Percentiles rank a stretch among this genome's conserved stretches.
Conservation (phyloP, 2,329 filamentous ascomycete genomes). For the Corniculantispora saksenae region DNA sequence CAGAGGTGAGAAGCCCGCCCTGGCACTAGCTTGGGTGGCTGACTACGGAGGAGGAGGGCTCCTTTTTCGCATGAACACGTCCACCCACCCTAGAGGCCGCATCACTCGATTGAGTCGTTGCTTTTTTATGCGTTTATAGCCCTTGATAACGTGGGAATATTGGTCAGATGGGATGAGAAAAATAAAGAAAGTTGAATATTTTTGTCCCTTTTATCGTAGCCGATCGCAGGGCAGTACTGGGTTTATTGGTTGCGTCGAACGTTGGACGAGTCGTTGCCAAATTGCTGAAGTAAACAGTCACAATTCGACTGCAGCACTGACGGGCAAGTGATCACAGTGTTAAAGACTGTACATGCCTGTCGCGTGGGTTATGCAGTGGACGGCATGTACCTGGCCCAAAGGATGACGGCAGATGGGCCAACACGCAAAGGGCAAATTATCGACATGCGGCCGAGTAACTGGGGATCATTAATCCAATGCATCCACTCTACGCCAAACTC, state of each 20-base stretch:
- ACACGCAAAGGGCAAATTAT: no score
- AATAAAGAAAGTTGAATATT: neutral
- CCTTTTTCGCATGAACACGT: no score
- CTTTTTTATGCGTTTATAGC: neutral
- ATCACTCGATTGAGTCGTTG: neutral
- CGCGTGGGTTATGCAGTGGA: no score
- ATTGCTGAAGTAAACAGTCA: neutral
- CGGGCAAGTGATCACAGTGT: no score
- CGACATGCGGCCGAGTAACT: no score
- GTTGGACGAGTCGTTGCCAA: neutral
- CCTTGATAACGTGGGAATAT: neutral
- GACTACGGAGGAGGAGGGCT: no score
- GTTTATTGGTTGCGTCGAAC: neutral
- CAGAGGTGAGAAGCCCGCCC: no score
- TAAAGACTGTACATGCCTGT: no score
- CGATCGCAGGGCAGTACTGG: neutral
- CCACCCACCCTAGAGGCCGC: neutral
- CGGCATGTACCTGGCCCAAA: no score
- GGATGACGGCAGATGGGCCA: no score
- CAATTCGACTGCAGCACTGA: neutral
- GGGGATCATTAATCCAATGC: neutral
- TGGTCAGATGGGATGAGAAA: neutral
- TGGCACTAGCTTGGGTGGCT: no score
- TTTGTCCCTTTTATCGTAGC: neutral
- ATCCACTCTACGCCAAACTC: neutral